These are phyloP conservation scores for Lablab purpureus DNA, from an alignment of 306 rosid genomes.

Conservation along the genomic window DNA sequence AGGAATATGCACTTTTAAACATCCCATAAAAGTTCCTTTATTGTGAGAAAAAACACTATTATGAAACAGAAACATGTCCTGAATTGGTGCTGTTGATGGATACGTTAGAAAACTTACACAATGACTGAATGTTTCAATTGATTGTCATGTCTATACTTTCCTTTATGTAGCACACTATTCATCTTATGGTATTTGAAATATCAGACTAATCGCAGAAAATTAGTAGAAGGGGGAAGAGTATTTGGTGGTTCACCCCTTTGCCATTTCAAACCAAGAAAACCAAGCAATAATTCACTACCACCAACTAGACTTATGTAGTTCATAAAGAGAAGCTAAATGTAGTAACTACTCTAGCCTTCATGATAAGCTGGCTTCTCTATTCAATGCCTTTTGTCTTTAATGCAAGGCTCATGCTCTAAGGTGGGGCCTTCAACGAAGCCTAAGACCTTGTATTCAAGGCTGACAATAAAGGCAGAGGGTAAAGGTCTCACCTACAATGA, in stretches of 20 bases:
- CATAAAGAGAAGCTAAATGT: conserved; percentile 32
- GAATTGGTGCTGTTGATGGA: not conserved
- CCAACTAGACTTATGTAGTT: not conserved
- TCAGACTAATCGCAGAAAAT: not conserved
- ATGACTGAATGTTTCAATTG: conserved; percentile 4
- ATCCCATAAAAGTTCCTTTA: not conserved
- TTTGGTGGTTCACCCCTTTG: not conserved
- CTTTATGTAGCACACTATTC: not conserved
- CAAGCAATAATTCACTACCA: conserved; percentile 36
- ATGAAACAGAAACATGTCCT: not conserved
- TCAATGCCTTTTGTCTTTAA: conserved; percentile 36
- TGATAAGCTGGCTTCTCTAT: conserved; percentile 29
- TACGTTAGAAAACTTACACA: not conserved
- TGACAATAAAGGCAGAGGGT: conserved; percentile 33
- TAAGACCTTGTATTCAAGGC: conserved; percentile 24
- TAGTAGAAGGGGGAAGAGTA: not conserved
- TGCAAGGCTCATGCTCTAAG: conserved; percentile 8
- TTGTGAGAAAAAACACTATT: not conserved
- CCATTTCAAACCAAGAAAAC: conserved; percentile 5
- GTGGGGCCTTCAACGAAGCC: conserved; percentile 42
- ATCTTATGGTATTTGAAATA: not conserved
- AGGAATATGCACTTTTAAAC: not conserved
- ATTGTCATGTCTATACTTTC: not conserved
- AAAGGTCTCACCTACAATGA: not conserved
- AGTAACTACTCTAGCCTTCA: conserved; percentile 41